Evolutionary conservation across 768 basidiomycete species (phyloP).

Genomic region (Thelephora aurantiotincta): DNA sequence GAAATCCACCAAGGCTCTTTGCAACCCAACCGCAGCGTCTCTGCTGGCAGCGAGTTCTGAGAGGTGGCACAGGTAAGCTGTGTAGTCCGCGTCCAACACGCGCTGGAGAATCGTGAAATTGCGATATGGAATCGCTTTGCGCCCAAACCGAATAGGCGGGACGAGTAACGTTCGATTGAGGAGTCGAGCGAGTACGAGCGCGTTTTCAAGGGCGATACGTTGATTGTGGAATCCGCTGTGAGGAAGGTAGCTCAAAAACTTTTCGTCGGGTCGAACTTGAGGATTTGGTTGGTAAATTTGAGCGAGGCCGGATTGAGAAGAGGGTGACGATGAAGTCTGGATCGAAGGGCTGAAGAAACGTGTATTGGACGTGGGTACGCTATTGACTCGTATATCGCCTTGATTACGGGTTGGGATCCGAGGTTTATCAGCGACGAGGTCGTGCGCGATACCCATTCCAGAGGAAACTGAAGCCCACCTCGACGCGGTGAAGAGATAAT

Average conservation of each 20-base stretch:
- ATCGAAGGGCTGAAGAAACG: slow-evolving; percentile 1
- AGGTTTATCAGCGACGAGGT: not conserved
- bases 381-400: not conserved
- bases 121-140: slow-evolving; percentile 43
- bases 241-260: slow-evolving; percentile 62
- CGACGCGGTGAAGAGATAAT: slow-evolving; percentile 8
- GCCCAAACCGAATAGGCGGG: slow-evolving; percentile 60
- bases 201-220: slow-evolving; percentile 78
- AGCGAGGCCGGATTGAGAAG: not conserved
- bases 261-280: slow-evolving; percentile 15
- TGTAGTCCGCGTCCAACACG: slow-evolving; percentile 6
- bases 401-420: not conserved
- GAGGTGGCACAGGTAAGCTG: not conserved
- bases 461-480: slow-evolving; percentile 3
- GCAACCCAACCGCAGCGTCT: too few relatives aligned
- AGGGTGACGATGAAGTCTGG: not conserved
- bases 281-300: not conserved
- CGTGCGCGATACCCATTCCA: not conserved
- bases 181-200: slow-evolving; percentile 51
- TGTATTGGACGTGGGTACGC: not conserved
- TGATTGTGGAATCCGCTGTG: slow-evolving; percentile 83
- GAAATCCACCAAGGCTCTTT: too few relatives aligned
- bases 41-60: too few relatives aligned
- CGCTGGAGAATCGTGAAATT: slow-evolving; percentile 34
- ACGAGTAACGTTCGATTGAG: slow-evolving; percentile 69